Evolutionary conservation across 2,329 filamentous ascomycete species (phyloP), one percentile per base, ranked within the genome.

Genomic region (Calonectria fujianensis): DNA sequence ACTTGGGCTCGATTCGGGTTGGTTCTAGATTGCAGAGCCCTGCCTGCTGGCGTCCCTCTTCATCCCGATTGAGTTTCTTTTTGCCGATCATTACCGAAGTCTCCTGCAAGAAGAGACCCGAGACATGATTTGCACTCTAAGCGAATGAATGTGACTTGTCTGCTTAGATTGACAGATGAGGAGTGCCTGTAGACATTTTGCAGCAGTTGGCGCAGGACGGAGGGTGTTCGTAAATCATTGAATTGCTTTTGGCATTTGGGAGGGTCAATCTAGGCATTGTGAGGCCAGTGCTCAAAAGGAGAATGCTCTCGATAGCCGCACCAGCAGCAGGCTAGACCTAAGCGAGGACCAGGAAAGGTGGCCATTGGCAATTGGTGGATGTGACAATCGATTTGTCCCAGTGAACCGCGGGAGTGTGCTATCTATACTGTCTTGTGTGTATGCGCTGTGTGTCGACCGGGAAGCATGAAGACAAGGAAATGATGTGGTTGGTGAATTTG

Each of bases 51-150:
- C 13, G 57, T 54, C 27, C 57, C 69, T 64, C 57, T 31, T 64
- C 48, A 64, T 70, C 59, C 69, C 35, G 35, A 54, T 70, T 61
- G 45, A 70, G 69, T 54, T 63, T 71, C 35, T 48, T 41, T 32
- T 24, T 65, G 59, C 69, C 50, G 61, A 71, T 57, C 59, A 37
- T 52, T 66, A n/a, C 50, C 69, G 69, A 57, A 65, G 48, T 54
- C 69, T 61, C 32, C 29, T 29, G 45, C 57, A 63, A 50, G 24
- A 27, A 50, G 18, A 48, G 18, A 57, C 27, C 20, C 51, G 20
- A 54, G 37, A 54, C 24, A 45, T 41, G 31, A 32, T 54, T 37
- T 57, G 32, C 48, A 20, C 37, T 11, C 37, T 24, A 57, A 7
- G 24, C 29, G 14, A 48, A 59, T 64, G 29, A 24, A 64, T n/a